A percentile compares a stretch with the other conserved stretches of the same genome.
phyloP scores from a whole-genome alignment of 1,284 basidiomycete genomes.

The Puccinia brachypodii region DNA sequence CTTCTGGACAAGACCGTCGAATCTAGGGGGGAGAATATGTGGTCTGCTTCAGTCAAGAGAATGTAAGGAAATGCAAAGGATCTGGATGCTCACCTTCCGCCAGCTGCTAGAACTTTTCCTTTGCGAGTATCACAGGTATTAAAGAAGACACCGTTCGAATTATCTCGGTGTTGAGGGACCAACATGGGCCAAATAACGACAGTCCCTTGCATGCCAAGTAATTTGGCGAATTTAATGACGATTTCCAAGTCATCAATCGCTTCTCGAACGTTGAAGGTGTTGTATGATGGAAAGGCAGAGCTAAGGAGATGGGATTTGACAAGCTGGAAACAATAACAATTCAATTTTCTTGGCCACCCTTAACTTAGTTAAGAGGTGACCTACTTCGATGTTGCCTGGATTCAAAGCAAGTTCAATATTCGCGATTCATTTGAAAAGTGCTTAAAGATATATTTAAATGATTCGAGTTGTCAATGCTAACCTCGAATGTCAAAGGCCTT shows the following conservation, averaged over 20 bases:
- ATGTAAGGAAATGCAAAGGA: slow-evolving; percentile 30
- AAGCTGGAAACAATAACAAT: not conserved
- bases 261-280: slow-evolving; percentile 52
- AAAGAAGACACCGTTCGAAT: slow-evolving; percentile 62
- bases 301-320: slow-evolving; percentile 41
- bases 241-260: slow-evolving; percentile 59
- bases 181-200: slow-evolving; percentile 61
- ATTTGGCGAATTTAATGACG: slow-evolving; percentile 58
- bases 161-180: slow-evolving; percentile 58
- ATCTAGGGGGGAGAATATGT: slow-evolving; percentile 56
- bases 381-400: slow-evolving; percentile 23
- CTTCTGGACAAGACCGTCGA: slow-evolving; percentile 61
- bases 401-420: not conserved
- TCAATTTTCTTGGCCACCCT: not conserved
- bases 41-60: not conserved
- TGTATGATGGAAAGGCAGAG: slow-evolving; percentile 47
- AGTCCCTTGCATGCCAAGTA: slow-evolving; percentile 60
- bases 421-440: not conserved
- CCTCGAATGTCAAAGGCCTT: slow-evolving; percentile 40
- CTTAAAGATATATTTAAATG: not conserved
- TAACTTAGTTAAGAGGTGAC: not conserved
- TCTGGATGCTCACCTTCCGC: slow-evolving; percentile 58
- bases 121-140: slow-evolving; percentile 60
- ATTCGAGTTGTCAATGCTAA: not conserved
- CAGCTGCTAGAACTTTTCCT: slow-evolving; percentile 60